Base-by-base conservation (phyloP, 2,329 filamentous ascomycete genomes). In the Hawksworthiomyces lignivorus region DNA sequence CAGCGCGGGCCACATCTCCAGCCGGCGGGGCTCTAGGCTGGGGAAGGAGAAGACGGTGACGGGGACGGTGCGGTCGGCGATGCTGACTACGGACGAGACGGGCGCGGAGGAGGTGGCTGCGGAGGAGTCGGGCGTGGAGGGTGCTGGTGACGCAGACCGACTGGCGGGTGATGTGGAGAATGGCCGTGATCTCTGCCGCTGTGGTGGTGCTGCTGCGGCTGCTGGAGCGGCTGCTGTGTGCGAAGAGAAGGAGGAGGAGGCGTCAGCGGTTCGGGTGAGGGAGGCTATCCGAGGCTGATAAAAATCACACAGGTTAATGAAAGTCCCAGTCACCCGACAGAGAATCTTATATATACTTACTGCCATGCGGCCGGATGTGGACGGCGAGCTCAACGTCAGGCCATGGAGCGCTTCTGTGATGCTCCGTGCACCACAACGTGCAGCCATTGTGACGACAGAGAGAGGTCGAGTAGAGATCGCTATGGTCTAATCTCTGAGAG, bases 31-130 rank as follows among this genome's bases (percentile, higher is more conserved):
- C 63, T 96, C 88, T 64, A 96, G 80, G 10, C 80, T 77, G 27
- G 92, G 92, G 69, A 97, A 98, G 59, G 73, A 71, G 76, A 95
- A 88, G 63, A 96, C 77, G 41, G 90, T 97, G 48, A 90, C 75
- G 42, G 85, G 78, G 43, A 94, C 86, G 22, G 77, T 80, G 92
- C 86, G 33, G 77, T 80, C 50, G 71, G 69, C 20, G 27, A 43
- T n/a, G 45, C 39, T 27, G 28, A 30, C 18, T 20, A 33, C 34
- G 7, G 41, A 18, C 3, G 40, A 26, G 8, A 10, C 12, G 9
- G 32, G 7, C 11, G 40, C 29, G 28, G 34, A 8, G 14, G 40
- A n/a, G 21, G 27, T 26, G 19, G 41, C 19, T 4, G 34, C 11
- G 19, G 39, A 9, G 8, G 36, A 4, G 7, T 26, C 22, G 34